A percentile compares a stretch with the other conserved stretches of the same genome.
These are phyloP conservation scores for Penicillium longicatenatum DNA, from an alignment of 495 filamentous ascomycete genomes.

Conservation along the genomic window DNA sequence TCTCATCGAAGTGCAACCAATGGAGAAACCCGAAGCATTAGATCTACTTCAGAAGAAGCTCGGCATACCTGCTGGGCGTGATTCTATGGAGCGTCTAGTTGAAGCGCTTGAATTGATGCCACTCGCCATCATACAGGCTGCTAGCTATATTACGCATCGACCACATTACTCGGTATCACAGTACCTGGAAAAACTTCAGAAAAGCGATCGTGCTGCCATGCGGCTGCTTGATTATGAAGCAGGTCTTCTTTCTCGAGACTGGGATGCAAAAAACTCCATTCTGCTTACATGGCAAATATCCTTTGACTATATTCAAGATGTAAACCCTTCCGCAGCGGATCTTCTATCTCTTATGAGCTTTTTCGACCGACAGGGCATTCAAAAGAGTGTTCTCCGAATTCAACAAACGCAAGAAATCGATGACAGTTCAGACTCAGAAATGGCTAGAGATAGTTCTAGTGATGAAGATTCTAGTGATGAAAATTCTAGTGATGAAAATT, in stretches of 20 bases:
- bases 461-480: background rate
- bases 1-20: conserved; percentile 2
- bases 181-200: conserved; percentile 42
- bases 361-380: conserved; percentile 23
- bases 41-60: conserved; percentile 1
- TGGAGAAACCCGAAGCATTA: background rate
- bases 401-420: background rate
- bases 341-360: conserved; percentile 20
- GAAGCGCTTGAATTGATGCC: conserved; percentile 5
- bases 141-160: conserved; percentile 10
- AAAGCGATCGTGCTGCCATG: conserved; percentile 1
- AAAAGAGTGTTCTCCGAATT: conserved; percentile 8
- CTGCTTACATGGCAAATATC: conserved; percentile 37
- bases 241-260: conserved; percentile 20
- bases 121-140: conserved; percentile 9
- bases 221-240: conserved; percentile 6
- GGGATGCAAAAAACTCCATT: conserved; percentile 25
- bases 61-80: background rate
- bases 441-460: background rate
- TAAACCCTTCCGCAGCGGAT: conserved; percentile 25
- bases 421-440: too few species aligned
- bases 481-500: background rate
- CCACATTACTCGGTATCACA: conserved; percentile 27
- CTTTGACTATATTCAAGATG: conserved; percentile 28
- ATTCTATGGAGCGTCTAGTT: background rate